Evolutionary conservation across 371 early-diverging fungal species (phyloP), one percentile per base, ranked within the genome.

Genomic region (Catenaria anguillulae): DNA sequence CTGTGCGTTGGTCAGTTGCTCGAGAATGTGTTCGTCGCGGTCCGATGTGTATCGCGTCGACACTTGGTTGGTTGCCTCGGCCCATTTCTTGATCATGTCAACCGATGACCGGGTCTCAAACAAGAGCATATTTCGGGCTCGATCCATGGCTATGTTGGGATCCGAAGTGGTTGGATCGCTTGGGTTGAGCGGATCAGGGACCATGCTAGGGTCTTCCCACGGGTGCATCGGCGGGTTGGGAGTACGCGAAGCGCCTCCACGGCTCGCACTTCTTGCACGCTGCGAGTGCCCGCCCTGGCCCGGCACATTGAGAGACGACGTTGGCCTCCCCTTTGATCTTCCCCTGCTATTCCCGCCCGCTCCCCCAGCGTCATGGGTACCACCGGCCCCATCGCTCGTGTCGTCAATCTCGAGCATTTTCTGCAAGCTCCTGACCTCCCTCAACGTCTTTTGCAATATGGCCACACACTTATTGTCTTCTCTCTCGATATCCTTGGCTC

Each of bases 21-120:
- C 77, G 34, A 70, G 70, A 24, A 77, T 61, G 37, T 63, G 60
- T 19, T 73, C 61, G 56, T 79, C 77, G 37, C 69, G 63, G 60
- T 74, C 77, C 43, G 67, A 68, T 23, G 75, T 76, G 67, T 75
- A 79, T 52, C 79, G 67, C 17, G 66, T 60, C 1, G 72, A 70
- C 0, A 79, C 73, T 23, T 63, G 13, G 24, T 67, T 67, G 60
- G 72, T 65, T 42, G 67, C 56, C 3, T 76, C 74, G 17, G 75
- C 70, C 77, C 77, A 76, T 21, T 65, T 55, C 64, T 65, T 68
- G 12, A 78, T 61, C 42, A 69, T 60, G 35, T 75, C 73, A 0
- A 65, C 62, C 2, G 74, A 54, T 23, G 61, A 56, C 52, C 68
- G 63, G 43, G 72, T 69, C 61, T 77, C 78, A 60, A 64, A 69